Conservation (phyloP, 176 grass and related monocot genomes). For the Aegilops tauschii region DNA sequence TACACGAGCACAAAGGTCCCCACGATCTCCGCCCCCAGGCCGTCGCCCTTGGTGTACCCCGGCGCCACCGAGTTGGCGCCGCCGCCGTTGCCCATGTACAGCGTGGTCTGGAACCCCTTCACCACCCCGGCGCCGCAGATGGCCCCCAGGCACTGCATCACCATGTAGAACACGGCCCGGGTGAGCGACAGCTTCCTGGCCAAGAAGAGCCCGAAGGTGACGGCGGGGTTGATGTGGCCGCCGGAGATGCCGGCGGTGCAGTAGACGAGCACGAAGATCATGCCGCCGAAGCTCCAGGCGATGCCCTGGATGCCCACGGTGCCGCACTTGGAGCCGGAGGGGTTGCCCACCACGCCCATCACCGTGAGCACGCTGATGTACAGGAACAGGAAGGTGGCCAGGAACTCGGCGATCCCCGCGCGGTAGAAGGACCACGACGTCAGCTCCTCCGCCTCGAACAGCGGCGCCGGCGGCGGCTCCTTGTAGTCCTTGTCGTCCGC, state of each 20-base stretch:
- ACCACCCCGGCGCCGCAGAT: slow-evolving; percentile 81
- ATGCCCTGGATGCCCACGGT: slow-evolving; percentile 79
- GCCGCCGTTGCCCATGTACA: slow-evolving; percentile 50
- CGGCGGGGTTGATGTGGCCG: slow-evolving; percentile 88
- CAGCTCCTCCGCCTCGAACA: slow-evolving; percentile 66
- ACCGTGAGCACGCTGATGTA: slow-evolving; percentile 86
- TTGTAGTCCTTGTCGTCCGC: slow-evolving; percentile 78
- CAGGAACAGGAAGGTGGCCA: slow-evolving; percentile 84
- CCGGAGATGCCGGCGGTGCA: not conserved
- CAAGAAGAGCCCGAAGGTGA: slow-evolving; percentile 74
- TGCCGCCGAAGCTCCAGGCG: slow-evolving; percentile 52
- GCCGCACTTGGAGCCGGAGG: slow-evolving; percentile 45
- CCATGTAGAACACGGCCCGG: slow-evolving; percentile 61
- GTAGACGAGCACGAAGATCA: not conserved
- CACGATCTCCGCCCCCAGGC: slow-evolving; percentile 71
- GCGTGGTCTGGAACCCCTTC: slow-evolving; percentile 47
- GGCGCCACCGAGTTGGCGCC: slow-evolving; percentile 60
- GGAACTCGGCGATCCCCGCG: slow-evolving; percentile 86
- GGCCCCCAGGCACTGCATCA: slow-evolving; percentile 85
- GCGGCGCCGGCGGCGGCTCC: slow-evolving; percentile 64
- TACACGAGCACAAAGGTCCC: slow-evolving; percentile 75
- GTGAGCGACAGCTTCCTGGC: slow-evolving; percentile 66
- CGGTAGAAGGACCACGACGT: slow-evolving; percentile 83
- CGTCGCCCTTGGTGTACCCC: slow-evolving; percentile 61
- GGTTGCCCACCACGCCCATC: slow-evolving; percentile 50